Percentiles rank a stretch among this genome's conserved stretches.
phyloP scores from a whole-genome alignment of 2,329 filamentous ascomycete species.

The Tolypocladium paradoxum region DNA sequence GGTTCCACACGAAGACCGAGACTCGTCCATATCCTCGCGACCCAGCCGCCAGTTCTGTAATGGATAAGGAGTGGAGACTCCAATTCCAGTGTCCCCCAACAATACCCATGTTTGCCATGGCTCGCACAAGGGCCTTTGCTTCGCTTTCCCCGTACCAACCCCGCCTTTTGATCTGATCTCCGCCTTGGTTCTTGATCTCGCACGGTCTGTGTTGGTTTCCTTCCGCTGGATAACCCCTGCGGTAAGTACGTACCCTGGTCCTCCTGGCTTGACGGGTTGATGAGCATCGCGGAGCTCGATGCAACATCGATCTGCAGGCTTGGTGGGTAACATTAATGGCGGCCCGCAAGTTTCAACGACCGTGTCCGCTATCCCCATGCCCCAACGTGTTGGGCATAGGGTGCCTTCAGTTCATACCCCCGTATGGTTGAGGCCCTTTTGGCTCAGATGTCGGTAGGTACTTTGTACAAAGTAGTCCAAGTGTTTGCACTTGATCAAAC shows the following conservation, averaged over 20 bases:
- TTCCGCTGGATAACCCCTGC: not conserved
- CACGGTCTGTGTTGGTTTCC: not conserved
- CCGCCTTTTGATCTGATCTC: not conserved
- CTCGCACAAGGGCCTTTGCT: not conserved
- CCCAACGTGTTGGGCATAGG: not conserved
- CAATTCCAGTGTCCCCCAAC: not conserved
- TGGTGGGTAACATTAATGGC: too few species aligned
- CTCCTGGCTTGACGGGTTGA: not conserved
- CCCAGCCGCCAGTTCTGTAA: not conserved
- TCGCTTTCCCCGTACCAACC: not conserved
- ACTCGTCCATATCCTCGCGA: not conserved
- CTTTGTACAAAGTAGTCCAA: too few species aligned
- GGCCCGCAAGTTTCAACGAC: not conserved
- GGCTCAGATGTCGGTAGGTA: too few species aligned
- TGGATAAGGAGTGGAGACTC: too few species aligned
- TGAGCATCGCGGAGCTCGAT: not conserved
- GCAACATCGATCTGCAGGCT: not conserved
- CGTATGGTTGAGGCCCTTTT: too few species aligned
- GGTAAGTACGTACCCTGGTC: not conserved
- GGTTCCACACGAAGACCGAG: not conserved
- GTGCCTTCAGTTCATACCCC: too few species aligned
- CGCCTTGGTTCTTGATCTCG: not conserved
- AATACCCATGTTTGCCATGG: not conserved
- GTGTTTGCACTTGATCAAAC: not conserved
- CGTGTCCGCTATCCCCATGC: not conserved